These are phyloP conservation scores for Mycosarcoma maydis DNA, from an alignment of 1,284 basidiomycete species.

Conservation along the genomic window DNA sequence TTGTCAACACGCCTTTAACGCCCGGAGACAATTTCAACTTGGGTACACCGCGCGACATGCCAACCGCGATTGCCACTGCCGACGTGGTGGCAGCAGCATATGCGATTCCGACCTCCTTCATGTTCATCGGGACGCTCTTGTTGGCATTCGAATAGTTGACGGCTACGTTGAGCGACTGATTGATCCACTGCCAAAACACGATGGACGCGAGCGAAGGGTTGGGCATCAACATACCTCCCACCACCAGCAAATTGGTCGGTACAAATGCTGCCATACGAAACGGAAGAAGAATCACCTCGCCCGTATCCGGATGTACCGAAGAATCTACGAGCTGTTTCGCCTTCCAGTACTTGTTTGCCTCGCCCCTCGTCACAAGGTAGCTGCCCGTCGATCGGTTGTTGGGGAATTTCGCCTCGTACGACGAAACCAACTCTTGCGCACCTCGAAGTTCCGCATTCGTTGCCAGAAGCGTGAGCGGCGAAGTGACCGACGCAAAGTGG, in stretches of 20 bases:
- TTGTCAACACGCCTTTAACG: slow-evolving; percentile 44
- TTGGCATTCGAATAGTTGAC: slow-evolving; percentile 69
- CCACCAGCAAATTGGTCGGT: slow-evolving; percentile 71
- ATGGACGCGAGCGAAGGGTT: slow-evolving; percentile 57
- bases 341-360: slow-evolving; percentile 53
- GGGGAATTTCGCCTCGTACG: slow-evolving; percentile 37
- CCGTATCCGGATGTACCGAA: slow-evolving; percentile 70
- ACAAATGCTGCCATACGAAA: slow-evolving; percentile 72
- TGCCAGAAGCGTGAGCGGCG: slow-evolving; percentile 71
- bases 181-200: slow-evolving; percentile 72
- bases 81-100: slow-evolving; percentile 71
- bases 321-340: slow-evolving; percentile 65
- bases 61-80: slow-evolving; percentile 71
- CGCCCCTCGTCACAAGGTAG: slow-evolving; percentile 25
- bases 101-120: slow-evolving; percentile 69
- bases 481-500: slow-evolving; percentile 71
- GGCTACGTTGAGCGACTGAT: slow-evolving; percentile 69
- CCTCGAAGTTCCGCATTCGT: slow-evolving; percentile 51
- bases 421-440: slow-evolving; percentile 38
- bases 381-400: slow-evolving; percentile 21
- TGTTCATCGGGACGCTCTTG: slow-evolving; percentile 69
- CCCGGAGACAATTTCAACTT: slow-evolving; percentile 59
- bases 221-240: slow-evolving; percentile 68
- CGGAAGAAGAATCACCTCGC: slow-evolving; percentile 68
- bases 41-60: slow-evolving; percentile 69